Evolutionary conservation across 495 filamentous ascomycete species (phyloP).

Genomic region (Daldinia concentrica): DNA sequence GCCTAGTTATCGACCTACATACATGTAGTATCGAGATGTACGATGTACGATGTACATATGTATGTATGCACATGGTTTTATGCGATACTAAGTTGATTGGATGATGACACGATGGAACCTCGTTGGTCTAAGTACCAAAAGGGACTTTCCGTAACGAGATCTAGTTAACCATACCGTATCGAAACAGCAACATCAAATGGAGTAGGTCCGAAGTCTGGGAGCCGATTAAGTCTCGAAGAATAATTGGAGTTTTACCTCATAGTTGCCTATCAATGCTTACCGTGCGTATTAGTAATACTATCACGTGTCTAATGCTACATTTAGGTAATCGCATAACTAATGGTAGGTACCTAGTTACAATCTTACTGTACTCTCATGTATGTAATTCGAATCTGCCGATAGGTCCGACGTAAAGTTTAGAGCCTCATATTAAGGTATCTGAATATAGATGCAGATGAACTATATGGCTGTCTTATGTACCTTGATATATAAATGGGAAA

Average conservation of each 20-base stretch:
- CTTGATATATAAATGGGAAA: background rate
- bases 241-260: background rate
- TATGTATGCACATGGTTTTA: conserved; percentile 21
- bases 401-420: background rate
- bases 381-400: conserved; percentile 8
- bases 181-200: conserved; percentile 22
- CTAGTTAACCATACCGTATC: conserved; percentile 22
- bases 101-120: conserved; percentile 33
- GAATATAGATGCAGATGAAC: background rate
- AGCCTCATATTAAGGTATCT: conserved; percentile 4
- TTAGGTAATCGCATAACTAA: background rate
- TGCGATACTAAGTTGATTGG: conserved; percentile 35
- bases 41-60: conserved; percentile 17
- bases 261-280: background rate
- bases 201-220: conserved; percentile 19
- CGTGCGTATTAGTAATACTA: background rate
- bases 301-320: background rate
- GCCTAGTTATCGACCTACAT: conserved; percentile 1
- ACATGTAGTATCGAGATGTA: conserved; percentile 34
- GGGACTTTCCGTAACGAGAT: conserved; percentile 33
- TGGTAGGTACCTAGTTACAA: too few species aligned
- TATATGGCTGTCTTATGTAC: background rate
- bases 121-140: conserved; percentile 23
- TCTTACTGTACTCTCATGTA: conserved; percentile 1
- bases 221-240: conserved; percentile 1